Percentiles rank a stretch among this genome's conserved stretches.
These are phyloP conservation scores for Rachicladosporium sp. DNA, from an alignment of 2,329 filamentous ascomycete species.

Conservation along the genomic window DNA sequence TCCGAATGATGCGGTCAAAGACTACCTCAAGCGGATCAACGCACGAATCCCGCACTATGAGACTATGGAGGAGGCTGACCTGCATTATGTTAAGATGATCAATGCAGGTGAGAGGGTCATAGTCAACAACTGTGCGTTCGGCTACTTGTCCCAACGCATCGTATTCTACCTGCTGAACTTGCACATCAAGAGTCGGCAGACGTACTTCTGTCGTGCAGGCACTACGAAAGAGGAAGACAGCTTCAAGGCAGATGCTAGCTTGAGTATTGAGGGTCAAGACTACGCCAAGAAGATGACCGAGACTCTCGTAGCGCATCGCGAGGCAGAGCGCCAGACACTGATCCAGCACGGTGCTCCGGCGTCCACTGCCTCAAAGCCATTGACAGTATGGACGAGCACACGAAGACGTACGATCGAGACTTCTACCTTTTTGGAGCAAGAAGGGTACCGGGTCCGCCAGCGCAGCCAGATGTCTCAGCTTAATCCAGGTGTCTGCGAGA, in stretches of 20 bases:
- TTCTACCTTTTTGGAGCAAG: slow-evolving; percentile 62
- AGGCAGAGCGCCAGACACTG: slow-evolving; percentile 62
- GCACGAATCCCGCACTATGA: slow-evolving; percentile 92
- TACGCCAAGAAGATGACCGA: slow-evolving; percentile 84
- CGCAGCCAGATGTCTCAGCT: slow-evolving; percentile 94
- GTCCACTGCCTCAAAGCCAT: slow-evolving; percentile 58
- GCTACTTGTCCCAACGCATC: slow-evolving; percentile 90
- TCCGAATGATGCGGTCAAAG: slow-evolving; percentile 77
- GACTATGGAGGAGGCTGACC: slow-evolving; percentile 84
- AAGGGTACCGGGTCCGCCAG: slow-evolving; percentile 77
- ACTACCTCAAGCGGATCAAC: slow-evolving; percentile 82
- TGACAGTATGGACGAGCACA: slow-evolving; percentile 93
- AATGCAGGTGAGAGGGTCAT: slow-evolving; percentile 88
- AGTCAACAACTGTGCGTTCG: slow-evolving; percentile 95
- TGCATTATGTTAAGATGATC: slow-evolving; percentile 99
- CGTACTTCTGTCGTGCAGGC: slow-evolving; percentile 82
- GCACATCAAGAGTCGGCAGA: slow-evolving; percentile 89
- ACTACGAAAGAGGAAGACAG: slow-evolving; percentile 78
- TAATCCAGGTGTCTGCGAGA: slow-evolving; percentile 92
- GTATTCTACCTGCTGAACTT: slow-evolving; percentile 97
- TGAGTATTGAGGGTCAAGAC: slow-evolving; percentile 66
- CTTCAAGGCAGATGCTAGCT: slow-evolving; percentile 78
- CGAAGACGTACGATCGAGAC: slow-evolving; percentile 84
- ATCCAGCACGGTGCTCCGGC: slow-evolving; percentile 52
- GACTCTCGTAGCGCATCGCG: slow-evolving; percentile 67